Evolutionary conservation across 2,329 filamentous ascomycete genomes (phyloP), one percentile per base, ranked within the genome.

Genomic region (Pyrenochaeta sp.): DNA sequence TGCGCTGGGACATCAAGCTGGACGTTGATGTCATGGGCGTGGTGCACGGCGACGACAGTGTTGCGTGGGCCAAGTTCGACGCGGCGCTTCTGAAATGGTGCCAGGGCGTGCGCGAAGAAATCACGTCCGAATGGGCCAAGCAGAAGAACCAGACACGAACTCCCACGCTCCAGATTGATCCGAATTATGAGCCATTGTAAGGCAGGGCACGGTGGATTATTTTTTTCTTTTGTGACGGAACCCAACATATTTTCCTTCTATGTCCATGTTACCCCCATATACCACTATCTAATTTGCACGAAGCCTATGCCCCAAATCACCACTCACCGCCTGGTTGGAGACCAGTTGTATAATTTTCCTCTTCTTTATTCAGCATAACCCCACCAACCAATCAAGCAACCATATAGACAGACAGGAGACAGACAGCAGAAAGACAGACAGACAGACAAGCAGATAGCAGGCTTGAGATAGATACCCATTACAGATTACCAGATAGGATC

Each of bases 1-100:
- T 97, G 45, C 85, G 94, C 41, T 99, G 93, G 86, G 94, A 97
- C 72, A 83, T 92, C 26, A 82, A 88, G 57, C 78, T 97, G 37
- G 83, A 87, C 52, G 80, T 96, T 40, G 90, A 96, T 63, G 90
- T 93, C 15, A 86, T 95, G 72, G 90, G 87, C 19, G 82, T 96
- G 6, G 92, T 96, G 15, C 88, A 92, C 65, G 87, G 86, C 63
- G 86, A 80, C 47, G 79, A 82, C 35, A 80, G 80, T 1, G 79
- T 83, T 39, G 84, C 85, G 9, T 96, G 92, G 92, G 76, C 81
- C 37, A 82, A 86, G 41, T 95, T 99, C 53, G 92, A 99, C 68
- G 78, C 82, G 5, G 91, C 91, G 19, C 79, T 99, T 35, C 80
- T 90, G 66, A 79, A 83, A 63, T 99, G 94, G 94, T 91, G 88